A percentile compares a stretch with the other conserved stretches of the same genome.
Evolutionary conservation across 768 basidiomycete genomes (phyloP).

Genomic region (Rhodotorula toruloides): DNA sequence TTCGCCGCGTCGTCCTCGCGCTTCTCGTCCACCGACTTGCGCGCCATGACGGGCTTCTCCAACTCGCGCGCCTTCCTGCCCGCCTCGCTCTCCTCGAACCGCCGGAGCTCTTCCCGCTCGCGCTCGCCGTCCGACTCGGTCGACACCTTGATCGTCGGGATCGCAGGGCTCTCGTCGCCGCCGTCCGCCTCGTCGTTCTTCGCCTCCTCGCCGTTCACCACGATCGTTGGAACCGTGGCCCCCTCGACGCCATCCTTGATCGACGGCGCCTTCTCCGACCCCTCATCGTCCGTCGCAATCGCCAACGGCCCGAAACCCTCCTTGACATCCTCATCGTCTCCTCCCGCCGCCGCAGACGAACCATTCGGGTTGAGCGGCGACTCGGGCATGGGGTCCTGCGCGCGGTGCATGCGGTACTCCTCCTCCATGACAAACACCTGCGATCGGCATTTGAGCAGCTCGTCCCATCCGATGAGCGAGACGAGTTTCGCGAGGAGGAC

Average conservation of each 20-base stretch:
- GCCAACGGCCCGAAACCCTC: conserved; percentile 51
- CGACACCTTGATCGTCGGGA: conserved; percentile 72
- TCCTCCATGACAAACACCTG: conserved; percentile 99
- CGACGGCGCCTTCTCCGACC: conserved; percentile 38
- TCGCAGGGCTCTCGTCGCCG: conserved; percentile 28
- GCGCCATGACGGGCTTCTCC: conserved; percentile 30
- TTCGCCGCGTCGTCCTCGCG: background rate
- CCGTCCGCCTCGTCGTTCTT: conserved; percentile 43
- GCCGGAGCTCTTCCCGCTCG: conserved; percentile 53
- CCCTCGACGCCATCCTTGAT: conserved; percentile 57
- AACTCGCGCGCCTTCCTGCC: conserved; percentile 20
- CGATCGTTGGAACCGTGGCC: conserved; percentile 51
- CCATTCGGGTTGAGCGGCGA: conserved; percentile 13
- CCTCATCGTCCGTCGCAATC: conserved; percentile 55
- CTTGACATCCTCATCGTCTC: conserved; percentile 44
- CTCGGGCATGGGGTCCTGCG: conserved; percentile 49
- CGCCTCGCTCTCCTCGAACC: conserved; percentile 39
- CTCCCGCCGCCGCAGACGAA: background rate
- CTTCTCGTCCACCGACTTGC: conserved; percentile 19
- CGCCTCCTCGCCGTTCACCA: conserved; percentile 39
- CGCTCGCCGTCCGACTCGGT: conserved; percentile 60
- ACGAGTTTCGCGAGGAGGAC: conserved; percentile 83
- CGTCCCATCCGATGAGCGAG: conserved; percentile 96
- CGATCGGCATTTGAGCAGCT: conserved; percentile 89
- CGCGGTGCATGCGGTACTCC: conserved; percentile 96